A percentile compares a stretch with the other conserved stretches of the same genome.
These are phyloP conservation scores for Alloascoidea africana DNA, from an alignment of 805 yeast species.

Conservation along the genomic window DNA sequence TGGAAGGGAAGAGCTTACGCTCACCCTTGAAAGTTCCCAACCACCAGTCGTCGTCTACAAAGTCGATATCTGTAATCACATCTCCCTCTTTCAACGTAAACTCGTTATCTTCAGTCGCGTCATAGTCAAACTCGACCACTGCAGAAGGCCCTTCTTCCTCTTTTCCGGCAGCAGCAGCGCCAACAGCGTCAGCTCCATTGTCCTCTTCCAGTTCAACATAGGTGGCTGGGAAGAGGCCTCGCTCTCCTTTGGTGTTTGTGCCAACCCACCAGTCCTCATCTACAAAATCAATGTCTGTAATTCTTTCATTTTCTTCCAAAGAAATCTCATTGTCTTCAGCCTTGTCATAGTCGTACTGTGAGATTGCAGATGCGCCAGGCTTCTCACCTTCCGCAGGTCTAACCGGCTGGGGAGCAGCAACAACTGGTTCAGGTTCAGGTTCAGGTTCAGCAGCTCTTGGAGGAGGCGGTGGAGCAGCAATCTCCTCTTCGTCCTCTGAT, in stretches of 20 bases:
- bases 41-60: constrained; percentile 97
- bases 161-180: constrained; percentile 10
- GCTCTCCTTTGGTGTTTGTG: constrained; percentile 51
- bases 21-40: constrained; percentile 70
- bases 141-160: constrained; percentile 27
- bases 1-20: constrained; percentile 81
- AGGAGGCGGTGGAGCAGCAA: constrained; percentile 5
- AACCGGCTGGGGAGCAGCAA: constrained; percentile 5
- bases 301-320: constrained; percentile 49
- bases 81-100: constrained; percentile 77
- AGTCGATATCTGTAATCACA: constrained; percentile 64
- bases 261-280: constrained; percentile 93
- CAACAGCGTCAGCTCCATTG: constrained; percentile 10
- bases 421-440: constrained; percentile 5
- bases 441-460: constrained; percentile 3
- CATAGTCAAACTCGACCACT: constrained; percentile 63
- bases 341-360: constrained; percentile 65
- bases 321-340: constrained; percentile 67
- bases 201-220: constrained; percentile 42
- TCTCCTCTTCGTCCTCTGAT: constrained; percentile 1
- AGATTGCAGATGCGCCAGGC: constrained; percentile 39
- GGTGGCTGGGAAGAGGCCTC: constrained; percentile 84
- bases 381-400: constrained; percentile 6
- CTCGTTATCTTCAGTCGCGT: constrained; percentile 88
- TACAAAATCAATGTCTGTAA: constrained; percentile 50